A percentile compares a stretch with the other conserved stretches of the same genome.
These are phyloP conservation scores for Hymenoscyphus repandus DNA, from an alignment of 2,329 filamentous ascomycete species.

Conservation along the genomic window DNA sequence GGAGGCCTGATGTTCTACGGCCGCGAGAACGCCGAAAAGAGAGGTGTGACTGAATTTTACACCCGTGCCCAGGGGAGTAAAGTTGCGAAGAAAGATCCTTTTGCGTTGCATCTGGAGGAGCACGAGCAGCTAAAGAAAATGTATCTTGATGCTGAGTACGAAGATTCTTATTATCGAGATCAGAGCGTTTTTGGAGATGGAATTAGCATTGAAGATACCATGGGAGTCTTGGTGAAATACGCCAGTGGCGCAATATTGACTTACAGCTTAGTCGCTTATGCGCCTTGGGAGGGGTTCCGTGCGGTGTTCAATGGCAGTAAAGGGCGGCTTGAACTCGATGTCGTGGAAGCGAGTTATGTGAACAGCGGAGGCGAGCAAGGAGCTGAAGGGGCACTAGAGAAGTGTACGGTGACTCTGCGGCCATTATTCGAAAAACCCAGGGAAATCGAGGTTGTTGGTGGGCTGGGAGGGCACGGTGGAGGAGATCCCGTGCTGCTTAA, in stretches of 20 bases:
- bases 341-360: constrained; percentile 58
- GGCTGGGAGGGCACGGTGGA: constrained; percentile 53
- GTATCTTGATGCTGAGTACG: constrained; percentile 58
- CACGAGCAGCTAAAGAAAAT: constrained; percentile 50
- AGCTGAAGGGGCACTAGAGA: constrained; percentile 48
- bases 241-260: constrained; percentile 51
- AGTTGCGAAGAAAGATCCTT: constrained; percentile 48
- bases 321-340: constrained; percentile 54
- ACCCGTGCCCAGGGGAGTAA: constrained; percentile 45
- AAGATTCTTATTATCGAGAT: constrained; percentile 57
- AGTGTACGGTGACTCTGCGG: constrained; percentile 43
- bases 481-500: constrained; percentile 52
- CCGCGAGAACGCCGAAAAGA: constrained; percentile 52
- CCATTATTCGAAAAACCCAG: constrained; percentile 52
- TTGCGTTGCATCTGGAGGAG: constrained; percentile 50
- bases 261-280: constrained; percentile 55
- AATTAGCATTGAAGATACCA: constrained; percentile 60
- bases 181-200: constrained; percentile 59
- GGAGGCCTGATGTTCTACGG: constrained; percentile 57
- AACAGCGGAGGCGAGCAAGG: constrained; percentile 55
- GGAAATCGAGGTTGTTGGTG: constrained; percentile 47
- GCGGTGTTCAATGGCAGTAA: constrained; percentile 54
- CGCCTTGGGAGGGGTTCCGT: constrained; percentile 57
- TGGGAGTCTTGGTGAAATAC: constrained; percentile 55
- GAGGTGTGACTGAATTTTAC: constrained; percentile 48